Conservation (phyloP, 2,329 filamentous ascomycete genomes). For the Dactylellina sp. region DNA sequence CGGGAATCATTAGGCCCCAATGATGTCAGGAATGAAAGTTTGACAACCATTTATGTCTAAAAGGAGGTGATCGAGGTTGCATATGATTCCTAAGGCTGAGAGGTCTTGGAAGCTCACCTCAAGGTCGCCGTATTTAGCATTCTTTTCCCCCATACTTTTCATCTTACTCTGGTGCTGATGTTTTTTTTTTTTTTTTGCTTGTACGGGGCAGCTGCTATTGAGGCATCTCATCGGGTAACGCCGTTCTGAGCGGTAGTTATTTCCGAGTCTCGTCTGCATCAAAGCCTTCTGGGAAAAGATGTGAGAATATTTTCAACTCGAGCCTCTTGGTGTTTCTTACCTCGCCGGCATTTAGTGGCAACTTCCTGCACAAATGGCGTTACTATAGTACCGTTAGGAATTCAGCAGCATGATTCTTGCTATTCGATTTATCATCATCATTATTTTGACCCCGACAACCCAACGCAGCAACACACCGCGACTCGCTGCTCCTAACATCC, state of each 20-base stretch:
- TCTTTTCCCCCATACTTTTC: slow-evolving; percentile 23
- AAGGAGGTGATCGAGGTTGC: slow-evolving; percentile 28
- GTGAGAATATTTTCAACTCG: neutral
- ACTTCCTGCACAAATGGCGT: neutral
- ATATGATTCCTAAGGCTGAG: slow-evolving; percentile 55
- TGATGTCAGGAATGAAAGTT: slow-evolving; percentile 42
- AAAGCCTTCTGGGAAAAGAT: neutral
- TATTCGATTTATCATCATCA: too few relatives aligned
- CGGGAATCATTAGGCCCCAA: slow-evolving; percentile 18
- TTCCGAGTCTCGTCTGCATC: slow-evolving; percentile 16
- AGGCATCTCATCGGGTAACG: slow-evolving; percentile 8
- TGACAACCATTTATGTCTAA: too few relatives aligned
- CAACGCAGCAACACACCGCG: slow-evolving; percentile 4
- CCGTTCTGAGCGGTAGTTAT: slow-evolving; percentile 17
- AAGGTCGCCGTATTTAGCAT: slow-evolving; percentile 40
- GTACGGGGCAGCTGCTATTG: neutral
- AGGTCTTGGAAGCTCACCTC: slow-evolving; percentile 15
- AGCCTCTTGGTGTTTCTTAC: neutral
- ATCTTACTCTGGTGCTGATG: neutral
- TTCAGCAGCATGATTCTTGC: too few relatives aligned
- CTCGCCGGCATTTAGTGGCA: neutral
- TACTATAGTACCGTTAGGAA: neutral
- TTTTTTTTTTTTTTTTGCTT: neutral
- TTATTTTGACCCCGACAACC: too few relatives aligned
- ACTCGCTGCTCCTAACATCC: neutral